phyloP scores from a whole-genome alignment of 176 grass and related monocot species.

The Thinopyrum elongatum region DNA sequence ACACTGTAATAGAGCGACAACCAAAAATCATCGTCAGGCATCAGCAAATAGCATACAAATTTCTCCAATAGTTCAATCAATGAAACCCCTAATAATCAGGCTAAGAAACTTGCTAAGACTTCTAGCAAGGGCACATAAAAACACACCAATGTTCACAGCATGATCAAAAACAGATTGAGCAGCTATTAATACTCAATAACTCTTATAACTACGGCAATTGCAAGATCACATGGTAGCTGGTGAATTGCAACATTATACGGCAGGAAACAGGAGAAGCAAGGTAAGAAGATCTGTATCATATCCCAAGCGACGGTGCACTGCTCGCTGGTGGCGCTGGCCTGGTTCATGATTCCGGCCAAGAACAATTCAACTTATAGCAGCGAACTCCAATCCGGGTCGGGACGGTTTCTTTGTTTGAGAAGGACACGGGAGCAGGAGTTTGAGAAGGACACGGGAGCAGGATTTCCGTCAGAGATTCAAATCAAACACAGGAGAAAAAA shows the following conservation, averaged over 20 bases:
- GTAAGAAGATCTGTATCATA: slow-evolving; percentile 25
- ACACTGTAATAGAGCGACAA: no score
- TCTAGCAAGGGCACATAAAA: background rate
- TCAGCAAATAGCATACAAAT: no score
- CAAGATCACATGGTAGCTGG: background rate
- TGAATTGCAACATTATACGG: background rate
- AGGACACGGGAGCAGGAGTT: no score
- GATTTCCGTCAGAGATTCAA: no score
- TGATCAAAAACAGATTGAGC: background rate
- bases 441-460: no score
- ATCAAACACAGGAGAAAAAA: no score
- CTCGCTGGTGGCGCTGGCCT: slow-evolving; percentile 95
- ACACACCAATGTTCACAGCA: background rate
- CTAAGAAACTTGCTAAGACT: background rate
- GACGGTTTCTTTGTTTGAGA: no score
- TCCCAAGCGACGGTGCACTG: slow-evolving; percentile 99
- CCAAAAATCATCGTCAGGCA: no score
- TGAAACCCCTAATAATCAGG: background rate
- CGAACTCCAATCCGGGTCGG: no score
- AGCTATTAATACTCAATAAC: no score
- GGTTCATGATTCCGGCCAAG: slow-evolving; percentile 32
- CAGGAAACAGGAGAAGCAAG: background rate
- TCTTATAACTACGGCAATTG: no score
- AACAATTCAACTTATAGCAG: no score
- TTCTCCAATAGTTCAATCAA: background rate